These are phyloP conservation scores for Camelina hispida DNA, from an alignment of 345 rosid genomes.

Conservation along the genomic window DNA sequence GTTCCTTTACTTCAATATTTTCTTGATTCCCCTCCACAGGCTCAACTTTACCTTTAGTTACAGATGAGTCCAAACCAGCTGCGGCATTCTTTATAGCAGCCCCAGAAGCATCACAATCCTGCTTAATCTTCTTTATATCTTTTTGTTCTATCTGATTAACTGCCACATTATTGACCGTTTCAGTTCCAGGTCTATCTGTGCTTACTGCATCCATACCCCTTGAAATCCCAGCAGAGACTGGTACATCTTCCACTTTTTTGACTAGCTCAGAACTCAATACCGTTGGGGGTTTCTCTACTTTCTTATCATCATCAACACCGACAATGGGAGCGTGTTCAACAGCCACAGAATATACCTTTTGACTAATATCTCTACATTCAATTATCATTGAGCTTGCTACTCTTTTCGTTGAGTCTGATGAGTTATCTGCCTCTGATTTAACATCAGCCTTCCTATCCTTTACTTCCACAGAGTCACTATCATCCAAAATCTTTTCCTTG, in stretches of 20 bases:
- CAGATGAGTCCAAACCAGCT: slow-evolving; percentile 38
- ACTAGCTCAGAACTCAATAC: slow-evolving; percentile 35
- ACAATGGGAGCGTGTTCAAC: slow-evolving; percentile 42
- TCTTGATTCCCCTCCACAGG: slow-evolving; percentile 42
- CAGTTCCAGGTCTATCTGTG: slow-evolving; percentile 45
- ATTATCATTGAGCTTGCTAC: neutral
- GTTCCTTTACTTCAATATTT: slow-evolving; percentile 37
- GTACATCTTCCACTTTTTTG: slow-evolving; percentile 37
- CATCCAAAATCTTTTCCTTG: slow-evolving; percentile 39
- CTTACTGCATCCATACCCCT: slow-evolving; percentile 35
- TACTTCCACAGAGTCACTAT: slow-evolving; percentile 6
- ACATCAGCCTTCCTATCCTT: slow-evolving; percentile 22
- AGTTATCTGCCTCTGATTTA: slow-evolving; percentile 5
- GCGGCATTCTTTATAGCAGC: neutral
- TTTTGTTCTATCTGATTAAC: slow-evolving; percentile 23
- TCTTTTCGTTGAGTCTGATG: neutral
- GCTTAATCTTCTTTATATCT: slow-evolving; percentile 42
- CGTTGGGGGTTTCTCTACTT: slow-evolving; percentile 42
- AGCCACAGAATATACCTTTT: slow-evolving; percentile 40
- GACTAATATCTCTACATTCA: neutral
- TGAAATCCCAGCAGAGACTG: slow-evolving; percentile 31
- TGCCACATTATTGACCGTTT: slow-evolving; percentile 44
- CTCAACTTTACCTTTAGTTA: slow-evolving; percentile 43
- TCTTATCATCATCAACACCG: slow-evolving; percentile 40
- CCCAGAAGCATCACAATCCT: neutral